Base-by-base conservation (phyloP, 169 alveolate genomes). In the Plasmodium gallinaceum region DNA sequence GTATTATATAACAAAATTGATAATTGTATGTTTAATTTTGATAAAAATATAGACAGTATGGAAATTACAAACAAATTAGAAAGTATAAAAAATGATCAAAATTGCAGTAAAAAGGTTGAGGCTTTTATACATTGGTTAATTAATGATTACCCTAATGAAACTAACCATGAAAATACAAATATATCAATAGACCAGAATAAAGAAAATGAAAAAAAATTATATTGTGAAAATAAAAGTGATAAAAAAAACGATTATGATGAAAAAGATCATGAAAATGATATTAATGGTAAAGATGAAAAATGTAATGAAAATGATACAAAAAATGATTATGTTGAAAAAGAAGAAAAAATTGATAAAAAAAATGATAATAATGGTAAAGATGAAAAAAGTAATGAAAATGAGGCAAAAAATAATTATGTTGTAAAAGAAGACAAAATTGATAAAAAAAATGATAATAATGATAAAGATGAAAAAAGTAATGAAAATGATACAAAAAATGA, bases 101-200 rank as follows among this genome's bases (percentile, higher is more conserved):
- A 64, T 7, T 78, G 89, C 26, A 16, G 12, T 24, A 78, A 26
- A 43, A 78, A 78, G 14, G 78, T 71, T 8, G 89, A 78, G 58
- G 89, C 89, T 5, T 78, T 78, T 70, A 64, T 78, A 62, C 89
- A 78, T 69, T 78, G 89, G 89, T 42, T 78, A n/a, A 16, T 78
- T 5, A 78, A 78, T 60, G 89, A 78, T 20, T 78, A 51, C 52
- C 20, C 86, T 7, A 22, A 18, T 22, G 70, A 61, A 61, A 24
- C 16, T n/a, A 32, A 39, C n/a, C 70, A 22, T 39, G 60, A 10
- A 4, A 7, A 20, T 5, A 6, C 8, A 18, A 7, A 18, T 57
- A 57, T 32, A 32, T 32, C 39, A n/a, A n/a, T n/a, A 32, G 39
- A 32, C 4, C 39, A 4, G 2, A 57, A 57, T 18, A 20, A n/a